Evolutionary conservation across 129 eudicot genomes (phyloP), one percentile per base, ranked within the genome.

Genomic region (Solidago caesia): DNA sequence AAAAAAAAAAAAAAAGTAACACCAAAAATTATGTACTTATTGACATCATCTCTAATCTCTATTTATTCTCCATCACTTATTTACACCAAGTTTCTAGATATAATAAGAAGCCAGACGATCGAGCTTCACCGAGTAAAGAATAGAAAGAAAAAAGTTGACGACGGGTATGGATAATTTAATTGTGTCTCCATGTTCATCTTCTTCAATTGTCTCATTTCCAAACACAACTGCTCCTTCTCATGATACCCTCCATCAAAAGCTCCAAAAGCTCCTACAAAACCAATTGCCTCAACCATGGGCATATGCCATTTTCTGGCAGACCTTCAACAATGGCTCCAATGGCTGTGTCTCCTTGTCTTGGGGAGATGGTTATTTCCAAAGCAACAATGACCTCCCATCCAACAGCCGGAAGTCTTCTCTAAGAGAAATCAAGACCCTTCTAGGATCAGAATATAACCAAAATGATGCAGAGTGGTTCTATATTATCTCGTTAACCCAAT

Each of bases 291-390:
- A 85, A 4, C 77, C 78, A 47, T 88, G 92, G 92, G 59, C 85
- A 27, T 88, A 85, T 58, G 84, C 89, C 78, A 78, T 88, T 46
- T 73, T 85, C 25, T 88, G 92, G 92, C 80, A 85, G 56, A 74
- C 85, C 33, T 75, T 87, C 39, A 59, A 66, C 6, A 80, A 80
- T 49, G 82, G 77, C 69, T 70, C 81, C 13, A 41, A 61, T 70
- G 79, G 67, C 33, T 73, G 74, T 26, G 52, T 69, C 53, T 64
- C 49, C 29, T 67, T 87, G 15, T 42, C 74, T n/a, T 88, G 92
- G 92, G 89, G 82, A 2, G 92, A 85, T 56, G 92, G 89, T 51
- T 81, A 82, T 66, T 80, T 85, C 33, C 82, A 72, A 49, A 77
- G 58, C 44, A 64, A 13, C 61, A 25, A 65, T 52, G 8, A 13